Evolutionary conservation across 108 stramenopile genomes (phyloP).

Genomic region (Nitzschia sp.): DNA sequence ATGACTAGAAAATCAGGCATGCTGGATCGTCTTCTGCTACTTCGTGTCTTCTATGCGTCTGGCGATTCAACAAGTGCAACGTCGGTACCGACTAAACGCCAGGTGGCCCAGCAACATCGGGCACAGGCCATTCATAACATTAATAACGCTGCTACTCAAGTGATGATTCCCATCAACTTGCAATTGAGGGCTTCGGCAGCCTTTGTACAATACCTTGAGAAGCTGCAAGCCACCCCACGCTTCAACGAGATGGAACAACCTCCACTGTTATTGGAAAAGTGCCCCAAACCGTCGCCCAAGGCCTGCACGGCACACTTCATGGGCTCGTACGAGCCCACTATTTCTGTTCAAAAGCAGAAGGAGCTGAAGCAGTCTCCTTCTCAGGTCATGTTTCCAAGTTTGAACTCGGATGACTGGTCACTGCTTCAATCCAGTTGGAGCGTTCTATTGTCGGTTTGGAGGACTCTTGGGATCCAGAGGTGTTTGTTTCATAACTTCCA

Average conservation of each 20-base stretch:
- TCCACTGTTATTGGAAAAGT: not conserved
- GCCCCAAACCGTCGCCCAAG: constrained; percentile 13
- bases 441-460: constrained; percentile 5
- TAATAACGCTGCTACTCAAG: not conserved
- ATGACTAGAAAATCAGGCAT: not conserved
- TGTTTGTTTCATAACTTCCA: constrained; percentile 4
- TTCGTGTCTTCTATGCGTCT: constrained; percentile 6
- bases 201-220: constrained; percentile 1
- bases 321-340: constrained; percentile 8
- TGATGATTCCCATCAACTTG: constrained; percentile 16
- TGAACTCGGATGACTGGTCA: constrained; percentile 13
- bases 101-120: not conserved
- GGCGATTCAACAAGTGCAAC: not conserved
- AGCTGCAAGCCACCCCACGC: not conserved
- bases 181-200: constrained; percentile 3
- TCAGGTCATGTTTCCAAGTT: constrained; percentile 11
- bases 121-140: constrained; percentile 2
- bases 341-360: not conserved
- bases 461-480: not conserved
- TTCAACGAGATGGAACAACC: not conserved
- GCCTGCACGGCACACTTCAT: constrained; percentile 2
- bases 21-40: constrained; percentile 7
- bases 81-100: not conserved
- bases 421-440: constrained; percentile 13
- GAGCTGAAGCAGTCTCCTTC: not conserved